phyloP scores from a whole-genome alignment of 2,329 filamentous ascomycete genomes.

The Verticillium albo-atrum region DNA sequence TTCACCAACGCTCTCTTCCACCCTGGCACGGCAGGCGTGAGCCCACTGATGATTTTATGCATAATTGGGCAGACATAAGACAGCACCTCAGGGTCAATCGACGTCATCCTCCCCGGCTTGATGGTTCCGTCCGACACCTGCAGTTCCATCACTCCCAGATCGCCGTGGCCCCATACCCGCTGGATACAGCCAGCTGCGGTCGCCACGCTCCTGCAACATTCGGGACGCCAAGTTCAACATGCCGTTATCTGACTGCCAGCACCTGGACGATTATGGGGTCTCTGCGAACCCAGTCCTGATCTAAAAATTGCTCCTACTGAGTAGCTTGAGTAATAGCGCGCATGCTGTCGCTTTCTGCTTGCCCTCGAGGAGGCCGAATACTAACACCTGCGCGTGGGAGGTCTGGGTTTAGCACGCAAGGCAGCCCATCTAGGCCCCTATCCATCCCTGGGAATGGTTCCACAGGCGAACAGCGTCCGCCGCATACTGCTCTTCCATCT shows the following conservation, averaged over 20 bases:
- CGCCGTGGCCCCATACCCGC: constrained; percentile 34
- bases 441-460: background rate
- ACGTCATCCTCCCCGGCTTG: constrained; percentile 35
- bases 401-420: constrained; percentile 4
- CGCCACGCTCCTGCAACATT: constrained; percentile 28
- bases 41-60: constrained; percentile 19
- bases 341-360: background rate
- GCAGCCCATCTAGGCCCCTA: constrained; percentile 2
- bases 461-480: background rate
- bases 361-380: constrained; percentile 3
- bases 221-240: constrained; percentile 22
- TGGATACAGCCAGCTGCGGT: constrained; percentile 32
- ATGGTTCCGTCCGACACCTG: constrained; percentile 30
- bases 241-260: background rate
- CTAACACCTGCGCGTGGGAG: constrained; percentile 1
- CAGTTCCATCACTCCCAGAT: constrained; percentile 39
- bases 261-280: constrained; percentile 15
- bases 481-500: background rate
- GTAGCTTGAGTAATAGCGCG: background rate
- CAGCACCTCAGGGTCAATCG: constrained; percentile 36
- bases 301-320: background rate
- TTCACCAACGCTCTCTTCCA: constrained; percentile 13
- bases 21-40: constrained; percentile 15
- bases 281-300: constrained; percentile 19
- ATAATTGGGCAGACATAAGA: constrained; percentile 33